Evolutionary conservation across 306 rosid species (phyloP).

Genomic region (Lathyrus sativus): DNA sequence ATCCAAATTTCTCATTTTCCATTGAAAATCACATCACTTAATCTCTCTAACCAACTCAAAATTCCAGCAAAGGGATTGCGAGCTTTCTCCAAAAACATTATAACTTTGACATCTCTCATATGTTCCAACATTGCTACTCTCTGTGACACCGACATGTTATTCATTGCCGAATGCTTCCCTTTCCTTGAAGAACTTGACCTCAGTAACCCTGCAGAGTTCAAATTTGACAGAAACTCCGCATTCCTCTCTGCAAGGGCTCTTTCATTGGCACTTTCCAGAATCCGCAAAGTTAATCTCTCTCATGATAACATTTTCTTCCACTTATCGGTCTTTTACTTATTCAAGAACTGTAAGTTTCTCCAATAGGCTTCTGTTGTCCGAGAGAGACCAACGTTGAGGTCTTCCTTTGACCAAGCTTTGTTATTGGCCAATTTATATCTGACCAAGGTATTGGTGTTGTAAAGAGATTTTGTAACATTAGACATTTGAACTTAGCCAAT

Average conservation of each 20-base stretch:
- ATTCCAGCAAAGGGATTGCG: slow-evolving; percentile 47
- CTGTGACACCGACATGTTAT: slow-evolving; percentile 29
- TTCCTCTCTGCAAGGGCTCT: slow-evolving; percentile 29
- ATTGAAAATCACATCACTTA: slow-evolving; percentile 46
- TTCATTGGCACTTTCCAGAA: slow-evolving; percentile 39
- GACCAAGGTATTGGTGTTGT: too few relatives aligned
- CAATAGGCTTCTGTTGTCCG: too few relatives aligned
- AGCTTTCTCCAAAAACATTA: slow-evolving; percentile 3
- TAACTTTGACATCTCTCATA: too few relatives aligned
- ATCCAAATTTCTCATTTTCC: slow-evolving; percentile 40
- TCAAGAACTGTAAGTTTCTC: slow-evolving; percentile 44
- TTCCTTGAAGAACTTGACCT: slow-evolving; percentile 61
- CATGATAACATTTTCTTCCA: slow-evolving; percentile 48
- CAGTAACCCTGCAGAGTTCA: slow-evolving; percentile 40
- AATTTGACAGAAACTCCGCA: neutral
- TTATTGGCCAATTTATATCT: too few relatives aligned
- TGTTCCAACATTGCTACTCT: slow-evolving; percentile 32
- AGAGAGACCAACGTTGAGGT: too few relatives aligned
- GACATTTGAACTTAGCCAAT: too few relatives aligned
- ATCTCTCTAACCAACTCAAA: slow-evolving; percentile 27
- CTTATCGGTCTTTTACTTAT: slow-evolving; percentile 40
- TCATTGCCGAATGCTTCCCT: slow-evolving; percentile 49
- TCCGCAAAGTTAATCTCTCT: slow-evolving; percentile 60
- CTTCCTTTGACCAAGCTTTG: too few relatives aligned
- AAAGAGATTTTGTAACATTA: too few relatives aligned